Conservation (phyloP, 148 eudicot genomes). For the Camellia sinensis region DNA sequence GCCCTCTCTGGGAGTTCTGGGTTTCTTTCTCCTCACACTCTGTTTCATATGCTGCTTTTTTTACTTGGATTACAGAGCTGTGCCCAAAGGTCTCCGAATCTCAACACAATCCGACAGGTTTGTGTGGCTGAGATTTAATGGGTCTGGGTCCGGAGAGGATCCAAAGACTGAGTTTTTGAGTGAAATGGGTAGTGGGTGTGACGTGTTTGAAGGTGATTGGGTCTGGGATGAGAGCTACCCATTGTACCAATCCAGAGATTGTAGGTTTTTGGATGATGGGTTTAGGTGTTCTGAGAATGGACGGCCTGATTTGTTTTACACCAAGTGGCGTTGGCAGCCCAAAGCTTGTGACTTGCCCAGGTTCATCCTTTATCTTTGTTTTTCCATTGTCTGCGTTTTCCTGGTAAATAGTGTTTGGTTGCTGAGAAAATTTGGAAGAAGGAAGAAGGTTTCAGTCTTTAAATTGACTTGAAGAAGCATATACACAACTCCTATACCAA, state of each 20-base stretch:
- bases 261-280: slow-evolving; percentile 71
- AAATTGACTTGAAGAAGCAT: not conserved
- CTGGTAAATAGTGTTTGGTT: slow-evolving; percentile 10
- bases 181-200: slow-evolving; percentile 46
- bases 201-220: slow-evolving; percentile 87
- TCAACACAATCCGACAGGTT: slow-evolving; percentile 33
- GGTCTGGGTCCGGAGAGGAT: slow-evolving; percentile 7
- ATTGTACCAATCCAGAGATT: slow-evolving; percentile 68
- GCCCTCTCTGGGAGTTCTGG: slow-evolving; percentile 58
- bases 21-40: slow-evolving; percentile 40
- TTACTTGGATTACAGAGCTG: slow-evolving; percentile 59
- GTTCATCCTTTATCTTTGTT: slow-evolving; percentile 26
- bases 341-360: slow-evolving; percentile 80
- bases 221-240: slow-evolving; percentile 90
- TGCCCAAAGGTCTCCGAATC: slow-evolving; percentile 38
- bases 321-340: slow-evolving; percentile 99
- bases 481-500: not conserved
- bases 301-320: slow-evolving; percentile 62
- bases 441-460: not conserved
- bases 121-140: slow-evolving; percentile 39
- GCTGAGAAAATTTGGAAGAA: not conserved
- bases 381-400: not conserved
- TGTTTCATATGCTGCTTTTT: slow-evolving; percentile 49
- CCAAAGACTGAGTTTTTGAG: slow-evolving; percentile 36
- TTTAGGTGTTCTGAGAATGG: slow-evolving; percentile 85